A percentile compares a stretch with the other conserved stretches of the same genome.
These are phyloP conservation scores for Hericium coralloides DNA, from an alignment of 768 basidiomycete species.

Conservation along the genomic window DNA sequence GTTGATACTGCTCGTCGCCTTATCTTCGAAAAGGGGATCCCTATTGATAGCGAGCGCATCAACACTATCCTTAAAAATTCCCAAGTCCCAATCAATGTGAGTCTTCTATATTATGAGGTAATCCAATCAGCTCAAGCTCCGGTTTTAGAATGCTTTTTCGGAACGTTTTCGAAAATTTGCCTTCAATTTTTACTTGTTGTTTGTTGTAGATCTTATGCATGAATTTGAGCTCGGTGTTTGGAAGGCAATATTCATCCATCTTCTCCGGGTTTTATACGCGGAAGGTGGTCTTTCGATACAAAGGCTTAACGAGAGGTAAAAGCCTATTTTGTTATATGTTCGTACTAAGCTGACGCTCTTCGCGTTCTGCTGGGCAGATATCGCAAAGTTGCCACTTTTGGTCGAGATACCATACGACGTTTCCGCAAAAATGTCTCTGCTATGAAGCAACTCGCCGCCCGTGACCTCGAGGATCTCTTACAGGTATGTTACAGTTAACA, in stretches of 20 bases:
- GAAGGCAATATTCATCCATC: slow-evolving; percentile 28
- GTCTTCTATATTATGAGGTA: not conserved
- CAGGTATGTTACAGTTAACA: slow-evolving; percentile 10
- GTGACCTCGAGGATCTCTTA: slow-evolving; percentile 22
- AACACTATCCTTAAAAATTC: slow-evolving; percentile 17
- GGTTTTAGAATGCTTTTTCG: slow-evolving; percentile 29
- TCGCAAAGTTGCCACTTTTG: slow-evolving; percentile 19
- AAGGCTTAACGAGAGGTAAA: slow-evolving; percentile 19
- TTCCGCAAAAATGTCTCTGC: slow-evolving; percentile 16
- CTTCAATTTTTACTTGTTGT: slow-evolving; percentile 19
- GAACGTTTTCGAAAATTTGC: slow-evolving; percentile 14
- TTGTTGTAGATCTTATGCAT: slow-evolving; percentile 31
- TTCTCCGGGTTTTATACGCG: slow-evolving; percentile 25
- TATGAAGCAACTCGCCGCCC: slow-evolving; percentile 18
- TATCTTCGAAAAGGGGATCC: not conserved
- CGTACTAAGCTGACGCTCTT: no score
- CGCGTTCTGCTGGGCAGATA: slow-evolving; percentile 3
- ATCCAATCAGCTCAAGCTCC: no score
- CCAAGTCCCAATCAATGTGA: slow-evolving; percentile 23
- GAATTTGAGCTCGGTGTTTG: slow-evolving; percentile 34
- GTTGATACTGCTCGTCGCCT: not conserved
- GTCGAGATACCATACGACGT: slow-evolving; percentile 13
- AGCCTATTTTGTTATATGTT: not conserved
- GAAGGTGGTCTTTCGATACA: slow-evolving; percentile 10
- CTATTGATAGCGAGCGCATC: not conserved